A percentile compares a stretch with the other conserved stretches of the same genome.
Conservation (phyloP, 768 basidiomycete genomes). For the Agaricus subrufescens region DNA sequence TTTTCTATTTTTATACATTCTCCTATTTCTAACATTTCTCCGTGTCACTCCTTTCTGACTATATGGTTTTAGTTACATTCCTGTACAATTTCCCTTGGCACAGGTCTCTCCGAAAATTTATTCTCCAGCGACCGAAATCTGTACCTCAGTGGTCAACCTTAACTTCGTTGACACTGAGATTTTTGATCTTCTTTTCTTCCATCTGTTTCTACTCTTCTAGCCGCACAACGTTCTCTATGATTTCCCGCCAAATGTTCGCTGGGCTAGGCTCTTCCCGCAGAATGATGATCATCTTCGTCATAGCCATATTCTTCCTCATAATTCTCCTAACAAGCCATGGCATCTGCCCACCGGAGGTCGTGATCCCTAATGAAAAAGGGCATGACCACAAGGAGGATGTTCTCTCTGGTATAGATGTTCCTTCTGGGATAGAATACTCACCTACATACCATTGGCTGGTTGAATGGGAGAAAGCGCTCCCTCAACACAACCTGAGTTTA, state of each 20-base stretch:
- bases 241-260: background rate
- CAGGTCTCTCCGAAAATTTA: no score
- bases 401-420: no score
- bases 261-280: background rate
- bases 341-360: background rate
- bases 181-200: no score
- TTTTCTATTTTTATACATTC: no score
- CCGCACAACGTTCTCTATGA: background rate
- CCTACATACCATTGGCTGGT: conserved; percentile 31
- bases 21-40: background rate
- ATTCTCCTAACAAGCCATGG: background rate
- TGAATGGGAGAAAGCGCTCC: conserved; percentile 36
- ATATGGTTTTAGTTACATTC: no score
- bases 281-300: background rate
- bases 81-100: no score
- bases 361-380: background rate
- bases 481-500: conserved; percentile 44
- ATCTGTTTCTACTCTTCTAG: background rate
- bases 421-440: conserved; percentile 14
- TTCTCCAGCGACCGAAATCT: no score
- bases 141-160: no score
- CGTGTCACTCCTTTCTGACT: no score
- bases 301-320: background rate
- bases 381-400: background rate
- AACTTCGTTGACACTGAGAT: no score